phyloP scores from a whole-genome alignment of 2,329 filamentous ascomycete species.

The Fusarium zealandicum region DNA sequence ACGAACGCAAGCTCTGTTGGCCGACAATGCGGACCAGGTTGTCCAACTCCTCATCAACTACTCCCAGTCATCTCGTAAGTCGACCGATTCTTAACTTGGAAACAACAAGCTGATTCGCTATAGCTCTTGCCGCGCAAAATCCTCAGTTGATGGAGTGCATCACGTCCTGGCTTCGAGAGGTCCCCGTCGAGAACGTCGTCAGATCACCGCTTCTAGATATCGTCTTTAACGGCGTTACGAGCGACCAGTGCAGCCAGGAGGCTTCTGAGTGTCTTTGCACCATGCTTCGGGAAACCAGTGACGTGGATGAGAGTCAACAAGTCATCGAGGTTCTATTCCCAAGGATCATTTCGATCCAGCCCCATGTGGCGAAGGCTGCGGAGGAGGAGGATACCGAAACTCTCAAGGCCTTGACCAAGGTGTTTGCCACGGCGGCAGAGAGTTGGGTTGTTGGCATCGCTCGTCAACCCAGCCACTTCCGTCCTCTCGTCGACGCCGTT shows the following conservation, averaged over 20 bases:
- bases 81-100: background rate
- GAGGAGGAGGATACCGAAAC: slow-evolving; percentile 84
- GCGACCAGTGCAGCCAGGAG: slow-evolving; percentile 81
- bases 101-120: slow-evolving; percentile 27
- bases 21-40: slow-evolving; percentile 89
- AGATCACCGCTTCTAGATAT: slow-evolving; percentile 84
- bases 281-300: slow-evolving; percentile 88
- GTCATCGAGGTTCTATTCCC: slow-evolving; percentile 86
- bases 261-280: slow-evolving; percentile 92
- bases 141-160: slow-evolving; percentile 94
- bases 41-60: slow-evolving; percentile 89
- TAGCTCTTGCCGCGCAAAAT: slow-evolving; percentile 80
- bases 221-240: slow-evolving; percentile 78
- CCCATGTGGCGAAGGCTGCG: slow-evolving; percentile 77
- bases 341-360: slow-evolving; percentile 75
- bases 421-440: slow-evolving; percentile 92
- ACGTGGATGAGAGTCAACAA: slow-evolving; percentile 88
- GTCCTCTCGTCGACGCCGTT: slow-evolving; percentile 84
- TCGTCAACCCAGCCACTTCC: slow-evolving; percentile 81
- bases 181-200: slow-evolving; percentile 82
- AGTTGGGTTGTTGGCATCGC: slow-evolving; percentile 94
- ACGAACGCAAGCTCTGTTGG: slow-evolving; percentile 87
- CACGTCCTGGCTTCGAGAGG: slow-evolving; percentile 94
- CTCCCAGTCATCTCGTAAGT: slow-evolving; percentile 85
- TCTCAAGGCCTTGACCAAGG: slow-evolving; percentile 86